Evolutionary conservation across 495 filamentous ascomycete genomes (phyloP).

Genomic region (Pyrenopolyporus hunteri): DNA sequence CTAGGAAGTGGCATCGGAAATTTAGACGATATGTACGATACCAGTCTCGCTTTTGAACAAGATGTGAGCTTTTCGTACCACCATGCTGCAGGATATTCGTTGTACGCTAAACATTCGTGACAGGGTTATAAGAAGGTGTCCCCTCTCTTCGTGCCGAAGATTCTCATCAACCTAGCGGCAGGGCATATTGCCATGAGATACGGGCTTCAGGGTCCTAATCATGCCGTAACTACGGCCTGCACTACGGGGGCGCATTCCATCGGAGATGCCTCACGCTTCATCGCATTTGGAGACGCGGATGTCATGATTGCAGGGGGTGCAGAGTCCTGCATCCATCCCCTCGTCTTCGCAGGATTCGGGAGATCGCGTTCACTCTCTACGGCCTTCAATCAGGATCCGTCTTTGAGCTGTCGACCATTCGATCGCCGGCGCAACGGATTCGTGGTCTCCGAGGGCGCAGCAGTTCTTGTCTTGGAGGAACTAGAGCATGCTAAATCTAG

Average conservation of each 20-base stretch:
- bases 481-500: conserved; percentile 83
- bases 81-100: neutral
- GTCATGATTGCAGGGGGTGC: conserved; percentile 94
- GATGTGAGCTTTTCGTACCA: conserved; percentile 59
- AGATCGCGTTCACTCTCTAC: conserved; percentile 85
- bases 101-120: conserved; percentile 3
- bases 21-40: conserved; percentile 85
- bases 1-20: conserved; percentile 97
- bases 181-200: conserved; percentile 94
- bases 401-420: conserved; percentile 81
- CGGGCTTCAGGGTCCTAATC: conserved; percentile 89
- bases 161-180: conserved; percentile 92
- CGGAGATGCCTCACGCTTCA: conserved; percentile 89
- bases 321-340: conserved; percentile 94
- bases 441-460: conserved; percentile 92
- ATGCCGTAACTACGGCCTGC: conserved; percentile 90
- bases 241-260: conserved; percentile 95
- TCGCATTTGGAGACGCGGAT: conserved; percentile 86
- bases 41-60: conserved; percentile 75
- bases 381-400: conserved; percentile 75
- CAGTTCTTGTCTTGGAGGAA: conserved; percentile 86
- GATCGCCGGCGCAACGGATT: conserved; percentile 84
- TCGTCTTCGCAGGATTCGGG: conserved; percentile 90
- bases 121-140: conserved; percentile 92
- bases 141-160: conserved; percentile 87